Evolutionary conservation across 2,329 filamentous ascomycete genomes (phyloP), one percentile per base, ranked within the genome.

Genomic region (Talaromyces sp.): DNA sequence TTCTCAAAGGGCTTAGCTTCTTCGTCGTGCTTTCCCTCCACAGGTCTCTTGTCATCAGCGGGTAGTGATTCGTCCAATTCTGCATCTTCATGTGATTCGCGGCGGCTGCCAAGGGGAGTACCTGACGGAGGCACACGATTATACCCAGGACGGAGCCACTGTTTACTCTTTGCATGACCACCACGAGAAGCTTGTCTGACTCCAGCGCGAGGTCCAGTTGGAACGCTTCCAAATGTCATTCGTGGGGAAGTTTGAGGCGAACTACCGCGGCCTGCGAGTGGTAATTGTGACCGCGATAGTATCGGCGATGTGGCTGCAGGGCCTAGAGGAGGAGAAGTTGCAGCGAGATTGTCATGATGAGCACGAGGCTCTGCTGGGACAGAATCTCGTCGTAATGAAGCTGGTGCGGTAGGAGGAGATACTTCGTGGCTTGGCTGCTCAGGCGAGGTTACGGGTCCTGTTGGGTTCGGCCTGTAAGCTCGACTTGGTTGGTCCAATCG

Each of bases 151-250:
- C 75, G 75, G 52, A 73, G 69, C 76, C 76, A 78, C 63, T 73
- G 73, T 64, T 77, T 77, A 59, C 71, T 76, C 61, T 78, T 79
- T 3, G 72, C 66, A 18, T 69, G 67, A 6, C 70, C 70, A 31
- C 75, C 70, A 11, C 73, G 70, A 14, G 68, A 68, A 39, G 71
- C 64, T 7, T 69, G 71, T 63, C 75, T 72, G 52, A 76, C 72
- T n/a, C 74, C 69, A 6, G 76, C 76, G 58, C 77, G 75, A 37
- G 77, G 77, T 3, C 76, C 77, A 8, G 76, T 79, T 12, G 77
- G 77, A 21, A 79, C 75, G 37, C 66, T 75, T 9, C 74, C 70
- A 28, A 72, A 66, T 54, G 72, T 69, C 68, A 74, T 72, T 12
- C 70, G 70, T 21, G 77, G 76, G 3, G 77, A 78, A 5, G 74